Evolutionary conservation across 306 rosid genomes (phyloP).

Genomic region (Mimosa pudica): DNA sequence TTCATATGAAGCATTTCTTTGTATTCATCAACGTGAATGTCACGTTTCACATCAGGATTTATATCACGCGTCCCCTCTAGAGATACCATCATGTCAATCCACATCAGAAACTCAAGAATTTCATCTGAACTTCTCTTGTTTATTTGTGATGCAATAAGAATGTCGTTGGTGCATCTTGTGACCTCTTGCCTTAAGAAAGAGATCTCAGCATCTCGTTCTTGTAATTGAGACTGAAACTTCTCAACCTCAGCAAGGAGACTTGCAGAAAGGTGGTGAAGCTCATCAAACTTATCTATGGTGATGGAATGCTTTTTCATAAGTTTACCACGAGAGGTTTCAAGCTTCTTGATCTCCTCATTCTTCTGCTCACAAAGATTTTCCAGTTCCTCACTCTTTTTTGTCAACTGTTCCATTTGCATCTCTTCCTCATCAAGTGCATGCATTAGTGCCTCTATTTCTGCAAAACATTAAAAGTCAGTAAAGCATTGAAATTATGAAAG

Average conservation of each 20-base stretch:
- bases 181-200: slow-evolving; percentile 98
- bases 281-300: slow-evolving; percentile 91
- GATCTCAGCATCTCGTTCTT: slow-evolving; percentile 90
- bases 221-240: slow-evolving; percentile 85
- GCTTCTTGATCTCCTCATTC: slow-evolving; percentile 65
- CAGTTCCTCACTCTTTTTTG: slow-evolving; percentile 63
- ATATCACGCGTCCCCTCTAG: slow-evolving; percentile 53
- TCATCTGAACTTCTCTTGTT: slow-evolving; percentile 64
- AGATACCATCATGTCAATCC: slow-evolving; percentile 69
- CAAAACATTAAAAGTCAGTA: slow-evolving; percentile 25
- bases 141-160: slow-evolving; percentile 79
- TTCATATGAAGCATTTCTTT: slow-evolving; percentile 75
- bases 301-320: slow-evolving; percentile 77
- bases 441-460: slow-evolving; percentile 93
- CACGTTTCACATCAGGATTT: slow-evolving; percentile 50
- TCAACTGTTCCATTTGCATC: slow-evolving; percentile 77
- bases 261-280: slow-evolving; percentile 86
- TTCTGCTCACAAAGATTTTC: slow-evolving; percentile 68
- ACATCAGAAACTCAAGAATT: slow-evolving; percentile 62
- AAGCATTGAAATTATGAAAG: slow-evolving; percentile 29
- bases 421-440: slow-evolving; percentile 98
- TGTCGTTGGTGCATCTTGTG: slow-evolving; percentile 92
- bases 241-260: slow-evolving; percentile 94
- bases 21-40: slow-evolving; percentile 50
- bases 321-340: slow-evolving; percentile 79